Evolutionary conservation across 2,329 filamentous ascomycete genomes (phyloP), one percentile per base, ranked within the genome.

Genomic region (Dothidotthia symphoricarpi): DNA sequence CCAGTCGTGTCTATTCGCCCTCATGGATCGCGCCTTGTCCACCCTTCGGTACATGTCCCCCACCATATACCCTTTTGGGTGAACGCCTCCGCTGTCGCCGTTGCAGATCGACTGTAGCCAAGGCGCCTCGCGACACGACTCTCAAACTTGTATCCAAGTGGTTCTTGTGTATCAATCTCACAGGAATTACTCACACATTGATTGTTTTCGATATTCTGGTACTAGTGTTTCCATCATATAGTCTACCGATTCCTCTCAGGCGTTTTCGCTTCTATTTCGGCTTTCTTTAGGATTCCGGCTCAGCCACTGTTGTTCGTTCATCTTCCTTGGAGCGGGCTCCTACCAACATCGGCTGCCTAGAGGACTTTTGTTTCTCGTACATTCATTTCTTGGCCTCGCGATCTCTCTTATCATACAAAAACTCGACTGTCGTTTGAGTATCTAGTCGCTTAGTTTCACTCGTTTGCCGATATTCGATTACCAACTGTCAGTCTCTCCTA

Each of bases 91-190:
- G 57, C 55, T 62, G 53, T 64, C 49, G 55, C 52, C 49, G 64
- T 67, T 66, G 59, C 63, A 67, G 61, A 63, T 66, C 55, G 54
- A 51, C 61, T 64, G 61, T 62, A 65, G 63, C 64, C 64, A 66
- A 67, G 64, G 57, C 63, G 52, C 59, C 50, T 64, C 60, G 49
- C 58, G 63, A 63, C 47, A 62, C 61, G 60, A 48, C 56, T 52
- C 59, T 66, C 63, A 66, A 67, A 65, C 64, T 48, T 52, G 51
- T 51, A 49, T 47, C 53, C 47, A 53, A 53, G 51, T 63, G 47
- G 59, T 66, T 64, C 58, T 56, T 55, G 59, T 64, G 61, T 56
- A 52, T 59, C 57, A 57, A 59, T 49, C 51, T 52, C 47, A 51
- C 54, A 53, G 47, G 61, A 52, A 51, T 57, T 55, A 60, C 53